These are phyloP conservation scores for Rickenella mellea DNA, from an alignment of 768 basidiomycete species.

Conservation along the genomic window DNA sequence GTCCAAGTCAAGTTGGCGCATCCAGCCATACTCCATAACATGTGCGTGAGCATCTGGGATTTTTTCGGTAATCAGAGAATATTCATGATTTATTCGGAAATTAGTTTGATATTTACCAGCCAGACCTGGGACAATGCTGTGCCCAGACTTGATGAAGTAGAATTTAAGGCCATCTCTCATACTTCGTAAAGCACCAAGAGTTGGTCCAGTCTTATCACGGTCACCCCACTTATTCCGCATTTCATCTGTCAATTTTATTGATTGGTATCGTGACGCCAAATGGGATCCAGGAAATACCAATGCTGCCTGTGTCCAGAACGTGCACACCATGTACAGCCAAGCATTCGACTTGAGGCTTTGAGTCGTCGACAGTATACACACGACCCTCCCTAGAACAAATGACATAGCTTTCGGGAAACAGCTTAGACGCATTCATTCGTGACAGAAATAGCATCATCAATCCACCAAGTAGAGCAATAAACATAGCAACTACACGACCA, in stretches of 20 bases:
- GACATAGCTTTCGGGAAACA: constrained; percentile 28
- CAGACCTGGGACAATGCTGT: constrained; percentile 63
- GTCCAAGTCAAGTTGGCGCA: constrained; percentile 50
- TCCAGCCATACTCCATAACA: constrained; percentile 64
- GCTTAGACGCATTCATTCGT: not conserved
- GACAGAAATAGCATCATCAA: too few species aligned
- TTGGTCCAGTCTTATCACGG: constrained; percentile 8
- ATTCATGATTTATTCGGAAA: not conserved
- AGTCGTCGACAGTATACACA: constrained; percentile 65
- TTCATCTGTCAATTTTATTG: not conserved
- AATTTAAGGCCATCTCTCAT: constrained; percentile 13
- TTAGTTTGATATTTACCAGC: constrained; percentile 34
- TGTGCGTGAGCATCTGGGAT: constrained; percentile 72
- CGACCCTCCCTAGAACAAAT: constrained; percentile 43
- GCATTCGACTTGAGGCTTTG: constrained; percentile 46
- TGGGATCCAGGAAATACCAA: constrained; percentile 26
- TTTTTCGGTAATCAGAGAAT: not conserved
- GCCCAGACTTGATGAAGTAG: constrained; percentile 20
- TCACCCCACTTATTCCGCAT: constrained; percentile 7
- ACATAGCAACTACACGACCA: too few species aligned
- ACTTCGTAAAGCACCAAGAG: constrained; percentile 6
- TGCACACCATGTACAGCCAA: constrained; percentile 40
- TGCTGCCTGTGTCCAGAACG: constrained; percentile 39
- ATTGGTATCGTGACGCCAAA: not conserved
- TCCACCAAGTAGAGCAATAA: too few species aligned